Base-by-base conservation (phyloP, 768 basidiomycete genomes). In the Serendipita vermifera region DNA sequence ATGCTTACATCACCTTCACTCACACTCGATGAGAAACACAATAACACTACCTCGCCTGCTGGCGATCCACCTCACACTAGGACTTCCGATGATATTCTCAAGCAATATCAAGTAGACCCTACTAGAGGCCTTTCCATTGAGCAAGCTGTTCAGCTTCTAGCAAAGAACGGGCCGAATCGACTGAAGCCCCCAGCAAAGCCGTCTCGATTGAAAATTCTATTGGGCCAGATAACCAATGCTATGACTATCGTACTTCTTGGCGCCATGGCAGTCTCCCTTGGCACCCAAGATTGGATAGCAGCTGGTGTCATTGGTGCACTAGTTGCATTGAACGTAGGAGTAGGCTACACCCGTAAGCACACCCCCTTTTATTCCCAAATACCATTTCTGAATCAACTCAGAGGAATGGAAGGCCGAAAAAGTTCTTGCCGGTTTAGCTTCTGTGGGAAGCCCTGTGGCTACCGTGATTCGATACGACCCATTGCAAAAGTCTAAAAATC, bases 271-370 rank as follows among this genome's bases (percentile, higher is more conserved):
- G 69, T 80, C 6, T 77, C 76, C 5, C 77, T 80, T 59, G 78
- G 75, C 57, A 76, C 78, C 26, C 65, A 75, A 61, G 75, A 76
- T 54, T 81, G 71, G 63, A 73, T 79, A 55, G 74, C 75, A 63
- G 76, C 74, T 4, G 76, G 73, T 33, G 75, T 77, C 9, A 74
- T 76, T 41, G 72, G 71, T 14, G 72, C 69, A 29, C 70, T 75
- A 36, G 69, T 73, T 22, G 62, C 69, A 20, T 63, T 74, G 32
- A 76, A 76, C 59, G 71, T 60, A 7, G 15, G 26, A 3, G 35
- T 36, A 9, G 35, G 35, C 35, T 36, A 9, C n/a, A 9, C 35
- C n/a, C 35, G 35, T 36, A 36, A 36, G 35, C n/a, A n/a, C 35
- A 9, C 35, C 9, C n/a, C 35, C 35, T 9, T 36, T 36, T 36